Evolutionary conservation across 768 basidiomycete species (phyloP).

Genomic region (Boletus sensibilis): DNA sequence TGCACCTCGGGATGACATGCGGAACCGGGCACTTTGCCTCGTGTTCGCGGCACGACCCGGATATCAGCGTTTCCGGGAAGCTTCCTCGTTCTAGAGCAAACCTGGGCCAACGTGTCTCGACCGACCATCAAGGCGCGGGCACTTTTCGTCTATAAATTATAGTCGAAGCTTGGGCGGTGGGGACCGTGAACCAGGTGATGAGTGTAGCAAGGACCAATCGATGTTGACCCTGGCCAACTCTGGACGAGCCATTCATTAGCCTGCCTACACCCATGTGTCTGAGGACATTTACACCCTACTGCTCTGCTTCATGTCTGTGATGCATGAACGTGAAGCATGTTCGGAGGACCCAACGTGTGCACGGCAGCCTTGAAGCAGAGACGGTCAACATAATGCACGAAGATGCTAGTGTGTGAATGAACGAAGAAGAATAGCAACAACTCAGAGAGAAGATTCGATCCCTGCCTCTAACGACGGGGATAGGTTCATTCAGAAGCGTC

Average conservation of each 20-base stretch:
- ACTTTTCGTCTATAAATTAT: not conserved
- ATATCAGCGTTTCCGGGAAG: conserved; percentile 2
- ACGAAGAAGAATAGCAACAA: not conserved
- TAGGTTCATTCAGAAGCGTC: conserved; percentile 31
- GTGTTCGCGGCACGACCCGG: conserved; percentile 23
- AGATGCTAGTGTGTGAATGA: not conserved
- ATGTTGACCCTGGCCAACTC: not conserved
- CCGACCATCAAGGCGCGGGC: conserved; percentile 5
- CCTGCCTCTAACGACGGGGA: conserved; percentile 16
- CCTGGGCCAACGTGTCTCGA: conserved; percentile 11
- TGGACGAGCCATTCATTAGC: not conserved
- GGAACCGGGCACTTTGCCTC: conserved; percentile 30
- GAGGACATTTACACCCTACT: not conserved
- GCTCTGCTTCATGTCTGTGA: not conserved
- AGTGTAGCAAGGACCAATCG: not conserved
- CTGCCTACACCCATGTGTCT: not conserved
- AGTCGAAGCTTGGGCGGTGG: conserved; percentile 1
- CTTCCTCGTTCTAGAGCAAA: conserved; percentile 12
- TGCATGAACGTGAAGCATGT: conserved; percentile 1
- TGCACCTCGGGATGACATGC: conserved; percentile 22
- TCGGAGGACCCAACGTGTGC: not conserved
- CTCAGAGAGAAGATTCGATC: conserved; percentile 37
- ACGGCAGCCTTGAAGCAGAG: not conserved
- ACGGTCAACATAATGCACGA: conserved; percentile 12
- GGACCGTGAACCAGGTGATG: not conserved